Percentiles rank a stretch among this genome's conserved stretches.
These are phyloP conservation scores for Colletotrichum navitas DNA, from an alignment of 2,329 filamentous ascomycete species.

Conservation along the genomic window DNA sequence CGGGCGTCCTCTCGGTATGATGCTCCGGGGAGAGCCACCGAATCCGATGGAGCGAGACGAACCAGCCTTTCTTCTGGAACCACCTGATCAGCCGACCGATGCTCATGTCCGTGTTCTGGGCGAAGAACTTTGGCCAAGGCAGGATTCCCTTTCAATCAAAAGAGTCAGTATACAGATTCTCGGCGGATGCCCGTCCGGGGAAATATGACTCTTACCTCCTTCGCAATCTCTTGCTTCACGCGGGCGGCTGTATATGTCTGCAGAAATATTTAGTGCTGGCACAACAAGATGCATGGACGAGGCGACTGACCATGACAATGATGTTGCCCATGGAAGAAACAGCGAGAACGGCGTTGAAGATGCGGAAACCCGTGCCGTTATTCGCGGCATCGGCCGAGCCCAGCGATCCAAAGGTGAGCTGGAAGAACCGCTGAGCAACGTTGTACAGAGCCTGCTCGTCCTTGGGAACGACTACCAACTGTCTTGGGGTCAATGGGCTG, in stretches of 20 bases:
- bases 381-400: conserved; percentile 45
- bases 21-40: conserved; percentile 52
- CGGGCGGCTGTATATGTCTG: conserved; percentile 65
- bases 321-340: conserved; percentile 69
- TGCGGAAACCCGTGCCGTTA: conserved; percentile 50
- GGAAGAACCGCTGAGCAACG: conserved; percentile 53
- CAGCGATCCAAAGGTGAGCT: conserved; percentile 49
- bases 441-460: conserved; percentile 43
- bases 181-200: background rate
- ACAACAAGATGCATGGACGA: no score
- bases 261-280: background rate
- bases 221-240: conserved; percentile 72
- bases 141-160: conserved; percentile 56
- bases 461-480: conserved; percentile 56
- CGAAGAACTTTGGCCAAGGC: conserved; percentile 63
- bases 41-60: conserved; percentile 46
- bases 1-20: conserved; percentile 53
- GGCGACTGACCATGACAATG: conserved; percentile 57
- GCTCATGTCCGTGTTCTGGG: conserved; percentile 52
- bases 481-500: conserved; percentile 49
- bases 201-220: conserved; percentile 52
- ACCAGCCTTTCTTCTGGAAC: conserved; percentile 49
- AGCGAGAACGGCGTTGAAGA: conserved; percentile 64
- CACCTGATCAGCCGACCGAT: conserved; percentile 50
- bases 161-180: no score